phyloP scores from a whole-genome alignment of 2,329 filamentous ascomycete genomes.

The Sporothrix sp. region DNA sequence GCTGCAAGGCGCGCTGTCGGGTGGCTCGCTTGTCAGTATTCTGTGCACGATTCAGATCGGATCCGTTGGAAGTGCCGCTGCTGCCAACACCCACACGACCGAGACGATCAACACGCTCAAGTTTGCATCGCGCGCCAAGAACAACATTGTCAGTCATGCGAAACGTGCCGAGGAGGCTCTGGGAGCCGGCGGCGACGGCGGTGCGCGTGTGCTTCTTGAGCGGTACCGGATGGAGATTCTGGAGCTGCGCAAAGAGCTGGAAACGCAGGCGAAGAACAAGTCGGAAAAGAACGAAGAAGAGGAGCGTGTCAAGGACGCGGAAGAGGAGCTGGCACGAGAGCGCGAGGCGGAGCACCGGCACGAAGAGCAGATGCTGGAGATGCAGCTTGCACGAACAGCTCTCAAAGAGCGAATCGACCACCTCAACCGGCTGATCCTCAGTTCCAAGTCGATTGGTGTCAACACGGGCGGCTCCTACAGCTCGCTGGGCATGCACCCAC shows the following conservation, averaged over 20 bases:
- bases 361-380: conserved; percentile 96
- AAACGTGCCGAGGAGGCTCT: conserved; percentile 89
- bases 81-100: conserved; percentile 63
- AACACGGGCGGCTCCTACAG: conserved; percentile 68
- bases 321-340: conserved; percentile 64
- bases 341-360: conserved; percentile 77
- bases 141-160: conserved; percentile 94
- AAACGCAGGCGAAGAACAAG: conserved; percentile 66
- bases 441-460: conserved; percentile 90
- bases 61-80: conserved; percentile 59
- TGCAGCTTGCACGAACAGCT: conserved; percentile 92
- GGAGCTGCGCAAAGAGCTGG: conserved; percentile 70
- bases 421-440: conserved; percentile 86
- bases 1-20: conserved; percentile 83
- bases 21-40: conserved; percentile 91
- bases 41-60: conserved; percentile 92
- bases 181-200: conserved; percentile 70
- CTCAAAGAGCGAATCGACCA: conserved; percentile 97
- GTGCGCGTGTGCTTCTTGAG: conserved; percentile 78
- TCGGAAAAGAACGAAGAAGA: conserved; percentile 47
- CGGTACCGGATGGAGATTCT: conserved; percentile 89
- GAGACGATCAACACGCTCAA: conserved; percentile 96
- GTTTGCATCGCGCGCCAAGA: conserved; percentile 92
- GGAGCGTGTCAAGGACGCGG: conserved; percentile 52
- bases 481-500: conserved; percentile 53